Percentiles rank a stretch among this genome's conserved stretches.
These are phyloP conservation scores for Eimeria falciformis DNA, from an alignment of 169 alveolate species.

Conservation along the genomic window DNA sequence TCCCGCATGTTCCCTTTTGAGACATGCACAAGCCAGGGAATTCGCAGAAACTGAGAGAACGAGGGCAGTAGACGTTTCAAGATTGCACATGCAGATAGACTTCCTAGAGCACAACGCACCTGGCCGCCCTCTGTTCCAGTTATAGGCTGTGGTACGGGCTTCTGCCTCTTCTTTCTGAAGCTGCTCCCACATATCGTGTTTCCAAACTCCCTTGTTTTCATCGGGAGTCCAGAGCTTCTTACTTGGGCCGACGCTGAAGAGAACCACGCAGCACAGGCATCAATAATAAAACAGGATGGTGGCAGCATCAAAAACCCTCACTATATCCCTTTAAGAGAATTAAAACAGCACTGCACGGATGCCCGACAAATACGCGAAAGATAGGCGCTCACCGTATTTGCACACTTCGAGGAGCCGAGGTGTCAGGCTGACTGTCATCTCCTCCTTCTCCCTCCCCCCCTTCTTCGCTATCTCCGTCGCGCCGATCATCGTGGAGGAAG, in stretches of 20 bases:
- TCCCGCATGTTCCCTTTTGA: no score
- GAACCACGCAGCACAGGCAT: not conserved
- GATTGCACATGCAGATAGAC: no score
- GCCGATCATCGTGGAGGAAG: conserved; percentile 75
- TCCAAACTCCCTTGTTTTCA: conserved; percentile 50
- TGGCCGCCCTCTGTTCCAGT: conserved; percentile 14
- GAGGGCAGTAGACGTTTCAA: no score
- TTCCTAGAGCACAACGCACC: not conserved
- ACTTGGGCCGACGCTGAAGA: conserved; percentile 42
- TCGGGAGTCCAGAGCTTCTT: conserved; percentile 70
- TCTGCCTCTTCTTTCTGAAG: conserved; percentile 65
- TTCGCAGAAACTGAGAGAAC: no score
- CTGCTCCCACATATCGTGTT: conserved; percentile 52
- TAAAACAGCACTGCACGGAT: not conserved
- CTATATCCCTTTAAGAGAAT: not conserved
- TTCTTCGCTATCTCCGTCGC: conserved; percentile 15
- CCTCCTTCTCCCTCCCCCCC: not conserved
- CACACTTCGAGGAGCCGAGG: not conserved
- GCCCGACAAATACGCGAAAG: not conserved
- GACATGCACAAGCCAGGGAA: no score
- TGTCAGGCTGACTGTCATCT: conserved; percentile 10
- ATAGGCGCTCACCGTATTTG: conserved; percentile 18
- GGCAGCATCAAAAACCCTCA: not conserved
- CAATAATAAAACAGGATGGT: not conserved
- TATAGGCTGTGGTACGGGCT: not conserved